Percentiles rank a stretch among this genome's conserved stretches.
These are phyloP conservation scores for Penicillium psychrosexuale DNA, from an alignment of 2,329 filamentous ascomycete species.

Conservation along the genomic window DNA sequence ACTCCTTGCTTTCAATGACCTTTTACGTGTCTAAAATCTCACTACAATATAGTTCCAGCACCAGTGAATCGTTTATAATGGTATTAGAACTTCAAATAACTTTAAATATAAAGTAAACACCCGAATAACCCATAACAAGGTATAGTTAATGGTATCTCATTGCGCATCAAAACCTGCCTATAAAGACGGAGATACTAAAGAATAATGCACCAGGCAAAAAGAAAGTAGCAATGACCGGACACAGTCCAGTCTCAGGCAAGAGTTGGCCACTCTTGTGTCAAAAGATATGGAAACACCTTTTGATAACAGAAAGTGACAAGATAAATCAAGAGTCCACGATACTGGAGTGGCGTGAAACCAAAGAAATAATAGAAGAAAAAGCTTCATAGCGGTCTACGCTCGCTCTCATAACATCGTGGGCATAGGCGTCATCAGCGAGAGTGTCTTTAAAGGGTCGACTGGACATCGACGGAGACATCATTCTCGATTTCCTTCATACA, in stretches of 20 bases:
- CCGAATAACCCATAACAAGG: neutral
- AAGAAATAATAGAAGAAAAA: conserved; percentile 5
- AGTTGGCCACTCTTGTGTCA: neutral
- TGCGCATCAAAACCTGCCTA: conserved; percentile 13
- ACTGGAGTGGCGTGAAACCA: neutral
- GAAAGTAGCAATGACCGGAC: neutral
- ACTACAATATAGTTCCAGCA: too few relatives aligned
- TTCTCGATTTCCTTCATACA: conserved; percentile 45
- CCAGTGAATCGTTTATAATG: too few relatives aligned
- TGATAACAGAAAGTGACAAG: neutral
- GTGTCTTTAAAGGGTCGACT: conserved; percentile 17
- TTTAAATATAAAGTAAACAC: neutral
- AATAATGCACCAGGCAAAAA: conserved; percentile 12
- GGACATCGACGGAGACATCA: conserved; percentile 11
- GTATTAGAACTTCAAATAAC: too few relatives aligned
- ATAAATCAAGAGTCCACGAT: neutral
- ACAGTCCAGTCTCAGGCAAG: neutral
- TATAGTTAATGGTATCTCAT: conserved; percentile 11
- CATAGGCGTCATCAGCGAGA: neutral
- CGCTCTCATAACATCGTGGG: conserved; percentile 35
- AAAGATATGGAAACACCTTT: neutral
- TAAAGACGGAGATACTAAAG: conserved; percentile 5
- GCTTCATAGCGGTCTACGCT: conserved; percentile 29
- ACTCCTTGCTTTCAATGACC: too few relatives aligned
- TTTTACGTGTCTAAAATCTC: neutral